phyloP scores from a whole-genome alignment of 495 filamentous ascomycete species.

The Xylona heveae region DNA sequence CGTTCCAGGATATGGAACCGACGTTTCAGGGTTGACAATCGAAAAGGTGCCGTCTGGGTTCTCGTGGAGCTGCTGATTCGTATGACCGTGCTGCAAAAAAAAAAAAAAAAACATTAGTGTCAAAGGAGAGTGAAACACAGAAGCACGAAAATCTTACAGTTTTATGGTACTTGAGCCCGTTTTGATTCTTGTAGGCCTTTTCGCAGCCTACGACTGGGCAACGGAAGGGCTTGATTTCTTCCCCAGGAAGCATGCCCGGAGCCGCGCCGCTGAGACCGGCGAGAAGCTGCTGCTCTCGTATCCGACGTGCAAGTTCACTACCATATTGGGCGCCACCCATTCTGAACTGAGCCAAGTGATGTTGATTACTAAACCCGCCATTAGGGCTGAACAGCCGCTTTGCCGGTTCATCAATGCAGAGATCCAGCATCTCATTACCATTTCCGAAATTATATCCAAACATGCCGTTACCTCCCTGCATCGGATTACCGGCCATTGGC shows the following conservation, averaged over 20 bases:
- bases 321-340: conserved; percentile 51
- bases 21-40: conserved; percentile 92
- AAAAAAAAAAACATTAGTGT: conserved; percentile 5
- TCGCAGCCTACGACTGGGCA: conserved; percentile 98
- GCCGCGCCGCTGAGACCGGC: conserved; percentile 22
- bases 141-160: conserved; percentile 27
- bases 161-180: conserved; percentile 80
- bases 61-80: conserved; percentile 85
- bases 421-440: conserved; percentile 32
- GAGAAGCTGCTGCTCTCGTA: conserved; percentile 53
- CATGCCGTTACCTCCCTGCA: conserved; percentile 24
- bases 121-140: conserved; percentile 16
- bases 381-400: conserved; percentile 80
- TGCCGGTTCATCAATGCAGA: conserved; percentile 88
- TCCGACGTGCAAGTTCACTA: conserved; percentile 45
- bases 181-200: conserved; percentile 99
- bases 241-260: conserved; percentile 13
- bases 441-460: conserved; percentile 18
- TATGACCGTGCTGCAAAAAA: conserved; percentile 57
- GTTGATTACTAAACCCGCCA: conserved; percentile 44
- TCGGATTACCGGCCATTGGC: conserved; percentile 31
- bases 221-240: conserved; percentile 85
- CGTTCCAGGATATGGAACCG: conserved; percentile 81
- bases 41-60: conserved; percentile 94
- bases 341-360: conserved; percentile 44